phyloP scores from a whole-genome alignment of 306 rosid genomes.

The Pachyrhizus erosus region DNA sequence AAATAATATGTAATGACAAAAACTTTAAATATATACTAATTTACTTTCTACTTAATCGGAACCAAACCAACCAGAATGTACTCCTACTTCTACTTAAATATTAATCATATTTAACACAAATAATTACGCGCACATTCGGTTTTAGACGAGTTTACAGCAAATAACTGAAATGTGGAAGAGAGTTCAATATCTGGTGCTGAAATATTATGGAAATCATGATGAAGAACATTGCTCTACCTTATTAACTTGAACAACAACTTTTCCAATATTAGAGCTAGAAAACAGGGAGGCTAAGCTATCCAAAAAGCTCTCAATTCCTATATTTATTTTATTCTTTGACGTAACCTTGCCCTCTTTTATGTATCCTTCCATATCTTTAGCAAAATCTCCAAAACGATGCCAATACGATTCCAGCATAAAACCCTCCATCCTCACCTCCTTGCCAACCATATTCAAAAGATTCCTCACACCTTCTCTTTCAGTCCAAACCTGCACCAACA shows the following conservation, averaged over 20 bases:
- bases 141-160: not conserved
- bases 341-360: constrained; percentile 58
- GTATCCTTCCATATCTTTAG: constrained; percentile 60
- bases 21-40: not conserved
- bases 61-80: not conserved
- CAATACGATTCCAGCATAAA: constrained; percentile 55
- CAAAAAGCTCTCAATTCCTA: constrained; percentile 57
- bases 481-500: constrained; percentile 60
- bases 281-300: constrained; percentile 61
- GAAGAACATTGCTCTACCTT: not conserved
- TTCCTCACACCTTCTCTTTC: constrained; percentile 70
- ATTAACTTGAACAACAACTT: constrained; percentile 62
- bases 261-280: constrained; percentile 63
- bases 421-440: constrained; percentile 69
- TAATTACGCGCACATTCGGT: not conserved
- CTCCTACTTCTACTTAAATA: not conserved
- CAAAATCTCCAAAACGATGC: constrained; percentile 66
- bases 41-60: not conserved
- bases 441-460: constrained; percentile 70
- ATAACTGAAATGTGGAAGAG: not conserved
- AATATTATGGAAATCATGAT: not conserved
- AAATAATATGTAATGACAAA: too few relatives aligned
- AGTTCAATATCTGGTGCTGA: not conserved
- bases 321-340: constrained; percentile 52
- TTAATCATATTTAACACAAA: not conserved